Conservation (phyloP, 179 eudicot genomes). For the Beta lomatogona region DNA sequence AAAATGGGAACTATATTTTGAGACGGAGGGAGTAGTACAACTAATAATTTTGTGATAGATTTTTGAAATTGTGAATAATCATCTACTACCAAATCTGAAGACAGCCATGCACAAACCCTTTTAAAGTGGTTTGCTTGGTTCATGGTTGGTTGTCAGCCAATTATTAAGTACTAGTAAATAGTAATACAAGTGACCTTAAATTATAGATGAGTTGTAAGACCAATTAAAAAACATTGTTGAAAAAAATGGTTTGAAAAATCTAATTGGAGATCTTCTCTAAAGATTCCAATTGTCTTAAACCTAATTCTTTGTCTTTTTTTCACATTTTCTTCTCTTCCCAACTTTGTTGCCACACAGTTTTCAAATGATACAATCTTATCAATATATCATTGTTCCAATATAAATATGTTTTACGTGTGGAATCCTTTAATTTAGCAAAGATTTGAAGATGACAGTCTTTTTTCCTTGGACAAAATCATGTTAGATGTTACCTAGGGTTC, state of each 20-base stretch:
- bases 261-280: background rate
- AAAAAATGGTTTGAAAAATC: background rate
- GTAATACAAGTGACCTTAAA: background rate
- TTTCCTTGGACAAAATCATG: background rate
- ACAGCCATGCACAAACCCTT: background rate
- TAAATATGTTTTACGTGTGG: background rate
- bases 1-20: no score
- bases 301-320: background rate
- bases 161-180: background rate
- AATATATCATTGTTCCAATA: background rate
- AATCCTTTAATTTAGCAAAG: background rate
- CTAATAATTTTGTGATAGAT: no score
- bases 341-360: constrained; percentile 25
- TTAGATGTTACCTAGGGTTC: background rate
- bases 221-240: background rate
- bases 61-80: no score
- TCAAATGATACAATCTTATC: background rate
- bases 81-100: background rate
- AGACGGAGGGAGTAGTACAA: no score
- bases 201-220: background rate
- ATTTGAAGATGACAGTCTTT: background rate
- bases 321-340: constrained; percentile 6
- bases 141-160: constrained; percentile 6
- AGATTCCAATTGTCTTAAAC: constrained; percentile 22
- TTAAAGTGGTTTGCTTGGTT: constrained; percentile 8